A percentile compares a stretch with the other conserved stretches of the same genome.
These are phyloP conservation scores for Aspergillus terreus DNA, from an alignment of 2,329 filamentous ascomycete species.

Conservation along the genomic window DNA sequence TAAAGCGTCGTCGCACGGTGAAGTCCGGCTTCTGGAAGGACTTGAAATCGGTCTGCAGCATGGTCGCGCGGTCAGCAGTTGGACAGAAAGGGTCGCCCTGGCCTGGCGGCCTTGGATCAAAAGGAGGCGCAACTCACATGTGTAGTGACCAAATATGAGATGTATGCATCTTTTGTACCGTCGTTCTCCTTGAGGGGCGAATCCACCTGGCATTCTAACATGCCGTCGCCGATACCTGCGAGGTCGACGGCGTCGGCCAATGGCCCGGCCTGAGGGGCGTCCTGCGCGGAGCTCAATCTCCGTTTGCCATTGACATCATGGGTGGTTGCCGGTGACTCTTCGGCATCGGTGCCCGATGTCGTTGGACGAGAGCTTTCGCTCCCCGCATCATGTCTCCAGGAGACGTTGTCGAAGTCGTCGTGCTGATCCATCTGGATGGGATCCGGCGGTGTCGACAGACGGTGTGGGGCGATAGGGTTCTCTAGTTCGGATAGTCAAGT, in stretches of 20 bases:
- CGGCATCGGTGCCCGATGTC: slow-evolving; percentile 40
- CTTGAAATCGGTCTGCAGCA: slow-evolving; percentile 79
- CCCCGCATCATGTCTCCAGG: slow-evolving; percentile 66
- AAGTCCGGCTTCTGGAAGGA: slow-evolving; percentile 82
- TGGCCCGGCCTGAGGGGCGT: slow-evolving; percentile 47
- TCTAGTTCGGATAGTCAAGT: not conserved
- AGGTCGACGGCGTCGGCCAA: slow-evolving; percentile 56
- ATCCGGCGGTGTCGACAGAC: slow-evolving; percentile 3
- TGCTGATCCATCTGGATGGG: slow-evolving; percentile 41
- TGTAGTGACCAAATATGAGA: slow-evolving; percentile 92
- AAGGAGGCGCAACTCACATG: slow-evolving; percentile 55
- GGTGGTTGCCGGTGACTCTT: slow-evolving; percentile 30
- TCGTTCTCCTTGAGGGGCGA: slow-evolving; percentile 92
- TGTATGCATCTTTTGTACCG: slow-evolving; percentile 92
- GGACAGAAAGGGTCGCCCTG: not conserved
- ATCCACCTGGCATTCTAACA: slow-evolving; percentile 77
- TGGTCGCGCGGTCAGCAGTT: slow-evolving; percentile 11
- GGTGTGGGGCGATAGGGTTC: not conserved
- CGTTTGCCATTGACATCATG: slow-evolving; percentile 47
- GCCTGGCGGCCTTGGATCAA: not conserved
- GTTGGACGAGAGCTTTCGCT: slow-evolving; percentile 43
- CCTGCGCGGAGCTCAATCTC: slow-evolving; percentile 43
- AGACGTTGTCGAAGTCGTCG: slow-evolving; percentile 77
- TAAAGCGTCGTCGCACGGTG: slow-evolving; percentile 83
- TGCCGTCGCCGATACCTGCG: slow-evolving; percentile 65